Percentiles rank a stretch among this genome's conserved stretches.
These are phyloP conservation scores for Penicillium janthinellum DNA, from an alignment of 2,329 filamentous ascomycete species.

Conservation along the genomic window DNA sequence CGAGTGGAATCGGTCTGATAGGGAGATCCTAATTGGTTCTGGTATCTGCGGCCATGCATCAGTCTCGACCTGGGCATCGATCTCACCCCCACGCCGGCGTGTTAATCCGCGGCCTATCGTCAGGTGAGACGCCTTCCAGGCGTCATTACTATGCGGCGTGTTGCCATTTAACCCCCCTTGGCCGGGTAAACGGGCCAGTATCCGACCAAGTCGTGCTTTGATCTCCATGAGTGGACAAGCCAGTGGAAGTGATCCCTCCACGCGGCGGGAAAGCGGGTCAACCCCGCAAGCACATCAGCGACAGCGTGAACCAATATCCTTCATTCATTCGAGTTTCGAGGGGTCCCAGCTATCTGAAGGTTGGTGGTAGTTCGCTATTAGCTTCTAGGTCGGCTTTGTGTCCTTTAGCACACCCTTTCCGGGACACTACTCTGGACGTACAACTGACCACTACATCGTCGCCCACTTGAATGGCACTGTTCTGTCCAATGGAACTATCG, in stretches of 20 bases:
- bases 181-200: background rate
- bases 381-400: no score
- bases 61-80: background rate
- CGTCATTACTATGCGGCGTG: background rate
- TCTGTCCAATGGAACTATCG: constrained; percentile 45
- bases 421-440: no score
- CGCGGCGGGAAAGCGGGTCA: background rate
- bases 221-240: background rate
- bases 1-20: background rate
- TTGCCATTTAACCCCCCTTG: background rate
- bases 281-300: background rate
- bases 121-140: no score
- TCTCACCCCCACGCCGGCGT: background rate
- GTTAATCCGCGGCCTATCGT: background rate
- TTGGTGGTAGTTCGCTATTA: no score
- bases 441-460: constrained; percentile 34
- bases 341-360: no score
- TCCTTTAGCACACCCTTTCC: no score
- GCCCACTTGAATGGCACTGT: constrained; percentile 27
- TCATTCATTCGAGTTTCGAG: no score
- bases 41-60: background rate
- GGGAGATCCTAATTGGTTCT: background rate
- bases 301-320: background rate
- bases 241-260: background rate
- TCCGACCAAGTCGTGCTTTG: background rate